Conservation (phyloP, 2,329 filamentous ascomycete genomes). For the Ascocoryne sarcoides region DNA sequence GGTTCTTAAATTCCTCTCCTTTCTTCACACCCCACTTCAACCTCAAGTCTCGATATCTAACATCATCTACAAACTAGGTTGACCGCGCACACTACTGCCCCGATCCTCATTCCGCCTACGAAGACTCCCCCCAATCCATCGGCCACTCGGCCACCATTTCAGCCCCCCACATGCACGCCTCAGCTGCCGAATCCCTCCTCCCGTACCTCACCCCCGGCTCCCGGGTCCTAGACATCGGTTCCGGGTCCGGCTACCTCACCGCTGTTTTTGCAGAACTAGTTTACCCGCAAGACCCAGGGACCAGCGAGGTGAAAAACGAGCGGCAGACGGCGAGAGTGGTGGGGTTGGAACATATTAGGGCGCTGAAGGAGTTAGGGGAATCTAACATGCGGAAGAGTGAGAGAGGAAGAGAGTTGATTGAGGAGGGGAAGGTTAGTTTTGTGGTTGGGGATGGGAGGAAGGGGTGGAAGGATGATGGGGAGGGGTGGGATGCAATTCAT, state of each 20-base stretch:
- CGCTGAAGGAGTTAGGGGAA: conserved; percentile 53
- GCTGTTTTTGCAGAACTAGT: conserved; percentile 67
- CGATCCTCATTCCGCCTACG: conserved; percentile 58
- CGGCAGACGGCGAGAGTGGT: conserved; percentile 41
- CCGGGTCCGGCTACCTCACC: conserved; percentile 75
- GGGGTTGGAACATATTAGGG: conserved; percentile 65
- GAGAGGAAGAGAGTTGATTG: conserved; percentile 51
- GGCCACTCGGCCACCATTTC: conserved; percentile 62
- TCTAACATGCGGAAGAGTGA: conserved; percentile 57
- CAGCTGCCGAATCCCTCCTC: conserved; percentile 54
- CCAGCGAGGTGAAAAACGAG: conserved; percentile 4
- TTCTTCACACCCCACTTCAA: conserved; percentile 5
- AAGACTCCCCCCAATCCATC: conserved; percentile 61
- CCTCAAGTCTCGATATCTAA: neutral
- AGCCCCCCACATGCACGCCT: conserved; percentile 65
- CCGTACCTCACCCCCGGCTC: conserved; percentile 40
- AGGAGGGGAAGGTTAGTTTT: conserved; percentile 58
- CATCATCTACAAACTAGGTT: conserved; percentile 44
- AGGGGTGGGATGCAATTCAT: conserved; percentile 84
- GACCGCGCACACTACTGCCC: conserved; percentile 83
- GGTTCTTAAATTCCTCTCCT: conserved; percentile 41
- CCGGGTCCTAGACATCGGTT: conserved; percentile 65
- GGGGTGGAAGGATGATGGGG: conserved; percentile 47
- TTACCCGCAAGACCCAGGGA: neutral
- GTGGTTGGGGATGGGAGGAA: conserved; percentile 65